These are phyloP conservation scores for Metschnikowia orientalis DNA, from an alignment of 805 yeast genomes.

Conservation along the genomic window DNA sequence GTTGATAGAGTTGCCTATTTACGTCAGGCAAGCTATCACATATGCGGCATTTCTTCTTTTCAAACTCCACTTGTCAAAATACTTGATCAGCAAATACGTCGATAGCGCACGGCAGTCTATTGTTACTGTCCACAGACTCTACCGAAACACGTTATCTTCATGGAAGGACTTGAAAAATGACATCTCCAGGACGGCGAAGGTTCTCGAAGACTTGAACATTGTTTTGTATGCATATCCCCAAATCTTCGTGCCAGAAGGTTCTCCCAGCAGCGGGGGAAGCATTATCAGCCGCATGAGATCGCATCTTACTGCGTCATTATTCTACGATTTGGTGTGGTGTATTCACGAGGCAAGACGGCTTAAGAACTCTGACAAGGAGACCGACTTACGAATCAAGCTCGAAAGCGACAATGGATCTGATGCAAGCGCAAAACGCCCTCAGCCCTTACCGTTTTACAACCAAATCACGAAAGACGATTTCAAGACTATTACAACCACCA, in stretches of 20 bases:
- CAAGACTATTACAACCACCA: slow-evolving; percentile 76
- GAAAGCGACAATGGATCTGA: slow-evolving; percentile 7
- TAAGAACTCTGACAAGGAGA: slow-evolving; percentile 30
- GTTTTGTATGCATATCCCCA: slow-evolving; percentile 87
- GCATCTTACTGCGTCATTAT: slow-evolving; percentile 84
- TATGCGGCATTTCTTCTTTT: slow-evolving; percentile 75
- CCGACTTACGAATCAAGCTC: slow-evolving; percentile 6
- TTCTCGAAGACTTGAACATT: slow-evolving; percentile 80
- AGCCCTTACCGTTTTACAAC: slow-evolving; percentile 84
- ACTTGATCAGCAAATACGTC: slow-evolving; percentile 65
- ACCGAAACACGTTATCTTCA: slow-evolving; percentile 81
- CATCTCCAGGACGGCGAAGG: slow-evolving; percentile 86
- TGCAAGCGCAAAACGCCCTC: slow-evolving; percentile 37
- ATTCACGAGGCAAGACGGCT: slow-evolving; percentile 90
- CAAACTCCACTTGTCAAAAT: slow-evolving; percentile 75
- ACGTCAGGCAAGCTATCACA: slow-evolving; percentile 80
- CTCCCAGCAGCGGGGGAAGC: slow-evolving; percentile 25
- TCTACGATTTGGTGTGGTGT: slow-evolving; percentile 90
- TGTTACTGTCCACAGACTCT: slow-evolving; percentile 85
- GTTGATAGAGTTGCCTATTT: slow-evolving; percentile 80
- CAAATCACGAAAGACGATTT: slow-evolving; percentile 88
- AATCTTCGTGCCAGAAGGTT: slow-evolving; percentile 45
- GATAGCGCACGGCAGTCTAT: slow-evolving; percentile 90
- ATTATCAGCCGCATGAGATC: slow-evolving; percentile 87
- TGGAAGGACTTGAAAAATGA: slow-evolving; percentile 92